Conservation (phyloP, 2,329 filamentous ascomycete species). For the Grosmannia clavigera region DNA sequence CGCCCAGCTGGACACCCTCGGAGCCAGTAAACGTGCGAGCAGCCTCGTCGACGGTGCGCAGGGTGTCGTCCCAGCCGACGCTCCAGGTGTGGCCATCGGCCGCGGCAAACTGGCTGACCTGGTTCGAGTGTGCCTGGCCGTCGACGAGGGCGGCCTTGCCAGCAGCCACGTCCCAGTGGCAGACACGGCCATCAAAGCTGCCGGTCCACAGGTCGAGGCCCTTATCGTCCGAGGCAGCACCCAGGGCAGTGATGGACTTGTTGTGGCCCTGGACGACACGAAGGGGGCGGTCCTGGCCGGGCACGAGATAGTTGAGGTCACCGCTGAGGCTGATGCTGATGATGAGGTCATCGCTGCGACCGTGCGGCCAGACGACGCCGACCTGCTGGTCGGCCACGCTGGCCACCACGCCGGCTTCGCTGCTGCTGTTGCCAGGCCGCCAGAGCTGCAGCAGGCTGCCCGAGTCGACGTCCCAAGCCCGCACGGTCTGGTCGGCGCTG, state of each 20-base stretch:
- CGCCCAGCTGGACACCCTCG: slow-evolving; percentile 48
- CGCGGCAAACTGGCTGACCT: slow-evolving; percentile 64
- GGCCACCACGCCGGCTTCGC: slow-evolving; percentile 44
- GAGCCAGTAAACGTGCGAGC: slow-evolving; percentile 64
- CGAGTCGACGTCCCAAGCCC: slow-evolving; percentile 80
- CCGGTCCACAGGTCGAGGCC: slow-evolving; percentile 68
- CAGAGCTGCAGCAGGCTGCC: slow-evolving; percentile 70
- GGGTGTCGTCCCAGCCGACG: slow-evolving; percentile 87
- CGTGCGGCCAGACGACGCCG: slow-evolving; percentile 79
- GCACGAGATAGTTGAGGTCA: slow-evolving; percentile 76
- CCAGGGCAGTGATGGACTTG: slow-evolving; percentile 76
- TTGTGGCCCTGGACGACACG: slow-evolving; percentile 76
- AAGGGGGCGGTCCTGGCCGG: slow-evolving; percentile 56
- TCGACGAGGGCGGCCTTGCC: slow-evolving; percentile 62
- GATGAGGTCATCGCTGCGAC: slow-evolving; percentile 71
- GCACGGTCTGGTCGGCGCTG: slow-evolving; percentile 88
- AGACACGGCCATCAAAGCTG: slow-evolving; percentile 81
- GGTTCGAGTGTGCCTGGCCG: slow-evolving; percentile 74
- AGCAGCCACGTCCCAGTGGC: slow-evolving; percentile 65
- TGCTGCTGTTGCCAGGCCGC: slow-evolving; percentile 56
- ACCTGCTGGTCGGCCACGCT: slow-evolving; percentile 81
- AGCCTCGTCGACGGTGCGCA: slow-evolving; percentile 65
- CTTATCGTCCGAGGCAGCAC: slow-evolving; percentile 40
- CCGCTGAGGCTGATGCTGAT: slow-evolving; percentile 83
- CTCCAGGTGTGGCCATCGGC: slow-evolving; percentile 62